A percentile compares a stretch with the other conserved stretches of the same genome.
These are phyloP conservation scores for Chloranthus sessilifolius DNA, from an alignment of 164 flowering plant genomes.

Conservation along the genomic window DNA sequence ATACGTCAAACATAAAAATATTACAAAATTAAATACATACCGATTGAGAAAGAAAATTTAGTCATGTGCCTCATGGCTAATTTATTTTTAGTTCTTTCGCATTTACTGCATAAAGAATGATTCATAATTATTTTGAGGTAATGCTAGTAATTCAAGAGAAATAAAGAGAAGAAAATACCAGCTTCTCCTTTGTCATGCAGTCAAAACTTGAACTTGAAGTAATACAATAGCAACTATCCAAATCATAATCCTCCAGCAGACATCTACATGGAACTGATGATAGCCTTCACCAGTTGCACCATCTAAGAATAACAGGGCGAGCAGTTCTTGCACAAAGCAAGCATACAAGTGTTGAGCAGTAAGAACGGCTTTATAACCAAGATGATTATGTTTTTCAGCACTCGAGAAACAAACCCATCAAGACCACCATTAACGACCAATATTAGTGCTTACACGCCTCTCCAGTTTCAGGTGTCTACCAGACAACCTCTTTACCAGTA, in stretches of 20 bases:
- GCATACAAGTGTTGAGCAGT: constrained; percentile 24
- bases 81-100: too few species aligned
- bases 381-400: constrained; percentile 10
- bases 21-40: too few species aligned
- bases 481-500: constrained; percentile 3
- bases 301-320: constrained; percentile 28
- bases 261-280: constrained; percentile 26
- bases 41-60: too few species aligned
- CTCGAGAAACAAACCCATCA: constrained; percentile 18
- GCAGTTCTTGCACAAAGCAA: constrained; percentile 24
- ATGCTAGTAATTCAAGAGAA: too few species aligned
- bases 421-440: constrained; percentile 1
- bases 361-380: constrained; percentile 39
- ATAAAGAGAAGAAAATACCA: constrained; percentile 32
- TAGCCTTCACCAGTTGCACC: constrained; percentile 41
- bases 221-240: constrained; percentile 39
- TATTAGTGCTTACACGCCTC: neutral
- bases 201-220: constrained; percentile 48
- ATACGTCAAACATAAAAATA: too few species aligned
- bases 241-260: constrained; percentile 28
- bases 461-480: constrained; percentile 1
- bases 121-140: too few species aligned
- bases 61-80: too few species aligned
- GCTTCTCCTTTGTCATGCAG: constrained; percentile 52
- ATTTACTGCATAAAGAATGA: too few species aligned